Conservation (phyloP, 805 yeast species). For the Teunomyces aglyptinius region DNA sequence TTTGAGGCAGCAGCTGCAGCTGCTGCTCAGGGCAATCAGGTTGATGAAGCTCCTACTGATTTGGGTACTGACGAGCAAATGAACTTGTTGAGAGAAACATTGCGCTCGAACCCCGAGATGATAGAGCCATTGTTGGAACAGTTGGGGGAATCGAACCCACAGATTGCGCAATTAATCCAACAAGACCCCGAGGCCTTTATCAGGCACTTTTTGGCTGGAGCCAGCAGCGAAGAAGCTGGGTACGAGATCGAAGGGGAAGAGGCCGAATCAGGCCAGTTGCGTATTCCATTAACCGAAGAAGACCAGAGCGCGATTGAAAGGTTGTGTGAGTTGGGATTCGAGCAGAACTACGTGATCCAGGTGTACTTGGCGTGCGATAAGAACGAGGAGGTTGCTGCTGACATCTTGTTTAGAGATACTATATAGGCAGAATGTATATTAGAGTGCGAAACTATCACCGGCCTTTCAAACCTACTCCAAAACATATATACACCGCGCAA, state of each 20-base stretch:
- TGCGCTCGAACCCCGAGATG: constrained; percentile 84
- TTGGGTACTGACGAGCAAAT: constrained; percentile 48
- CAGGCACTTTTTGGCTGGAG: constrained; percentile 60
- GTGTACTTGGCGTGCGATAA: constrained; percentile 97
- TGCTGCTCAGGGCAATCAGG: constrained; percentile 15
- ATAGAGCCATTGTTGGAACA: constrained; percentile 81
- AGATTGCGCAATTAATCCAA: constrained; percentile 74
- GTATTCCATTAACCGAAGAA: constrained; percentile 67
- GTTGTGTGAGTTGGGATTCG: constrained; percentile 90
- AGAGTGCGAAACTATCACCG: not conserved
- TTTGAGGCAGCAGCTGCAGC: constrained; percentile 52
- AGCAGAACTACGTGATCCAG: constrained; percentile 80
- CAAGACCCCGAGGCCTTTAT: constrained; percentile 88
- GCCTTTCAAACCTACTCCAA: not conserved
- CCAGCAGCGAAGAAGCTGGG: constrained; percentile 51
- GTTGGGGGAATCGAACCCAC: constrained; percentile 78
- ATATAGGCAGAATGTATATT: constrained; percentile 18
- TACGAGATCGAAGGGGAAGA: constrained; percentile 38
- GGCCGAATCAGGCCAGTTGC: constrained; percentile 31
- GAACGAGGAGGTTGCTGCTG: constrained; percentile 95
- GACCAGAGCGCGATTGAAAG: constrained; percentile 90
- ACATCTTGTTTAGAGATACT: constrained; percentile 63
- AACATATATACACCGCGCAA: not conserved
- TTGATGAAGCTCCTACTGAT: constrained; percentile 21
- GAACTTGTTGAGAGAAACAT: constrained; percentile 64